phyloP scores from a whole-genome alignment of 1,139 yeast genomes.

The Candida sanyaensis region DNA sequence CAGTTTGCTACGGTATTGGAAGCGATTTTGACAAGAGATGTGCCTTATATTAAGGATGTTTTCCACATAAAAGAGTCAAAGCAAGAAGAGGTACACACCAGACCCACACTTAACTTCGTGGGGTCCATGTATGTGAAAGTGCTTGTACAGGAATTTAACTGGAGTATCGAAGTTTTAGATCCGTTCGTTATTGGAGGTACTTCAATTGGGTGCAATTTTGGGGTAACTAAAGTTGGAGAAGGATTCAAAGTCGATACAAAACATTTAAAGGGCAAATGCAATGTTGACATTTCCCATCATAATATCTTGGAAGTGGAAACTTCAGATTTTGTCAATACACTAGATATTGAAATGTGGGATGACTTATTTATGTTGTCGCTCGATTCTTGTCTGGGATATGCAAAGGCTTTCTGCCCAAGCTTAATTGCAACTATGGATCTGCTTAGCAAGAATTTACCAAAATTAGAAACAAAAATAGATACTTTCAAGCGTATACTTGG shows the following conservation, averaged over 20 bases:
- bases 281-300: constrained; percentile 6
- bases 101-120: constrained; percentile 1
- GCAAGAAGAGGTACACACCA: background rate
- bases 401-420: constrained; percentile 35
- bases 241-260: constrained; percentile 1
- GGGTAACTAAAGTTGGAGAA: constrained; percentile 3
- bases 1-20: constrained; percentile 10
- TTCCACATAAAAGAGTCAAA: background rate
- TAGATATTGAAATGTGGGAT: constrained; percentile 18
- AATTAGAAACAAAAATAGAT: constrained; percentile 18
- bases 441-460: constrained; percentile 15
- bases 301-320: constrained; percentile 29
- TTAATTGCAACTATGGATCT: constrained; percentile 23
- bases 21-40: constrained; percentile 20
- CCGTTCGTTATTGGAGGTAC: constrained; percentile 16
- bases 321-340: constrained; percentile 27
- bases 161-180: constrained; percentile 21
- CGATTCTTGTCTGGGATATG: constrained; percentile 31
- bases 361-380: constrained; percentile 21
- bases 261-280: constrained; percentile 8
- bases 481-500: constrained; percentile 13
- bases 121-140: constrained; percentile 18
- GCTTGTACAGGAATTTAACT: constrained; percentile 22
- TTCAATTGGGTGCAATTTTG: constrained; percentile 5
- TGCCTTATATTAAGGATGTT: constrained; percentile 17